Base-by-base conservation (phyloP, 208 protist genomes). In the Tetramitus jugosus region DNA sequence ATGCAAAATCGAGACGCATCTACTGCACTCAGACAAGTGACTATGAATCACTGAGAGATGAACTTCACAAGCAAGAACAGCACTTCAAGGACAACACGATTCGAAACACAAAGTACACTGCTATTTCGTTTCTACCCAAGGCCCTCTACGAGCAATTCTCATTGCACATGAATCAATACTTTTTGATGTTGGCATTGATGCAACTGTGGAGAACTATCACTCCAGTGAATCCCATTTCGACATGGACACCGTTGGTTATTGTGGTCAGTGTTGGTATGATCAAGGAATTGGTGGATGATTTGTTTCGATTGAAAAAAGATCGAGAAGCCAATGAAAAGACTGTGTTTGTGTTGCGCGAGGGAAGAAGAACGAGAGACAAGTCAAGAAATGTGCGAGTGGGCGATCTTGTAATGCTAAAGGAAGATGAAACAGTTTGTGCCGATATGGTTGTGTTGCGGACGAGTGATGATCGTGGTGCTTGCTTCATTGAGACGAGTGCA, bases 121-220 rank as follows among this genome's bases (percentile, higher is more conserved):
- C 90, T 0, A 82, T 88, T 8, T 97, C 89, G 68, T 99, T 99
- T 80, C 37, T 99, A 0, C 91, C 93, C 65, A 88, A 92, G 60
- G 98, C 97, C 62, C 81, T 99, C 10, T 96, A 90, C 75, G 94
- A 97, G 81, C 96, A 99, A 87, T 98, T 99, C 77, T 76, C 84
- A 2, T 84, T 92, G 8, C 87, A 93, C 13, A 86, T 96, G 39
- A 98, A 98, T 83, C 86, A 95, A 49, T 98, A 98, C 82, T 98
- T 98, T 86, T 80, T 98, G 33, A 76, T 97, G 4, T 94, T 98
- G 13, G 84, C 89, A 10, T 78, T 87, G 40, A 81, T 98, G 6
- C 93, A 97, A 84, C 91, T 95, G 76, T 89, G 95, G 40, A 88
- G 88, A 35, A 79, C 90, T 46, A 91, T 94, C 81, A 93, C 92